Evolutionary conservation across 2,329 filamentous ascomycete species (phyloP), one percentile per base, ranked within the genome.

Genomic region (Capronia epimyces): DNA sequence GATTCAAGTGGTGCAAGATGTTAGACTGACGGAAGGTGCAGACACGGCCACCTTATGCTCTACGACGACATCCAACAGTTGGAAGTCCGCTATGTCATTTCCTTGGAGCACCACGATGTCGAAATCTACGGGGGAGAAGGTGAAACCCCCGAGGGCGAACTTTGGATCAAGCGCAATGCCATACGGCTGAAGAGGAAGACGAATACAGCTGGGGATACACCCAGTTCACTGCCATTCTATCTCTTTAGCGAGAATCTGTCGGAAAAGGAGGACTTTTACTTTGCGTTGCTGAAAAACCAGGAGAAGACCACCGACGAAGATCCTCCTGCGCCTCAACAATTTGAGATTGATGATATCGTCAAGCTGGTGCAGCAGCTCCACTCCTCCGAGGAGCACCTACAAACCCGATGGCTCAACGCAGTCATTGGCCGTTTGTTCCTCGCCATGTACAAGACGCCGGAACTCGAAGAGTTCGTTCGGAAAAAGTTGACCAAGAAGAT

Each of bases 231-330:
- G 60, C 89, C 93, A 0, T 97, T 96, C 70, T 97, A 84, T 64
- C 75, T 98, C 3, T 98, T 97, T 68, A 94, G 88, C 0, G 89
- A 97, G 60, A 95, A 94, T 63, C 88, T 88, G 66, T 95, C 90
- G 0, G 89, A 93, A 41, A 98, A 98, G 68, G 93, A 98, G 68
- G 93, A 98, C 66, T 97, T 98, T 69, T 98, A 98, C 67, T 91
- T 95, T 69, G 87, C 91, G 10, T 75, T 98, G 60, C 75, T 98
- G 32, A 83, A 84, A 62, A 94, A 90, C 57, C 87, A 95, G 65
- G 84, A 89, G 60, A 82, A 84, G 61, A 75, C 77, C 32, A 71
- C 74, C 2, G 73, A 74, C 18, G 73, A 77, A 48, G 73, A 75
- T 16, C 78, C 82, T 1, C 89, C 89, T 0, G 76, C 77, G 46